Evolutionary conservation across 352 stramenopile species (phyloP).

Genomic region (Phytophthora hibernalis): DNA sequence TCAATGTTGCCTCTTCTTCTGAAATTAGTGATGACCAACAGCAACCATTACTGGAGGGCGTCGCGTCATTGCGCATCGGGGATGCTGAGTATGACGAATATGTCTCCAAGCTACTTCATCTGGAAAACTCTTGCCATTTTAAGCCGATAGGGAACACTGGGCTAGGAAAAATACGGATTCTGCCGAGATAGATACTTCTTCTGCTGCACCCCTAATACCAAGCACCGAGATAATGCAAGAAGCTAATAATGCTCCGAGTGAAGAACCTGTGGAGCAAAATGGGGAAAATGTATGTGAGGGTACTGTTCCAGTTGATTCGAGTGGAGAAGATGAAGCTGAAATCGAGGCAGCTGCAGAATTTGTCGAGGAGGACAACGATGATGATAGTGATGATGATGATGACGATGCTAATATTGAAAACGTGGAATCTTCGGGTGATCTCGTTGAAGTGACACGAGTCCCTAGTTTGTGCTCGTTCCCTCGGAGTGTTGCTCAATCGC

Average conservation of each 20-base stretch:
- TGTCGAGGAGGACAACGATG: conserved; percentile 45
- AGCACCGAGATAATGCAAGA: not conserved
- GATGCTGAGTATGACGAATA: conserved; percentile 50
- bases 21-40: conserved; percentile 6
- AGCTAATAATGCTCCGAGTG: not conserved
- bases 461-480: conserved; percentile 13
- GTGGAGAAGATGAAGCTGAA: conserved; percentile 22
- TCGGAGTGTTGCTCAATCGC: not conserved
- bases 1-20: not conserved
- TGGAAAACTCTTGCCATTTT: conserved; percentile 41
- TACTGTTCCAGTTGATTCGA: conserved; percentile 9
- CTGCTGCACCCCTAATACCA: not conserved
- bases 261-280: conserved; percentile 9
- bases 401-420: conserved; percentile 25
- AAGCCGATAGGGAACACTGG: conserved; percentile 20
- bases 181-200: not conserved
- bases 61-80: conserved; percentile 19
- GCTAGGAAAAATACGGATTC: not conserved
- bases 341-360: conserved; percentile 17
- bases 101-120: conserved; percentile 34
- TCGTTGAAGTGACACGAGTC: conserved; percentile 1
- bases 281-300: not conserved
- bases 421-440: not conserved
- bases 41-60: not conserved
- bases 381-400: conserved; percentile 54